Conservation (phyloP, 371 early-diverging fungal species). For the Smittium mucronatum region DNA sequence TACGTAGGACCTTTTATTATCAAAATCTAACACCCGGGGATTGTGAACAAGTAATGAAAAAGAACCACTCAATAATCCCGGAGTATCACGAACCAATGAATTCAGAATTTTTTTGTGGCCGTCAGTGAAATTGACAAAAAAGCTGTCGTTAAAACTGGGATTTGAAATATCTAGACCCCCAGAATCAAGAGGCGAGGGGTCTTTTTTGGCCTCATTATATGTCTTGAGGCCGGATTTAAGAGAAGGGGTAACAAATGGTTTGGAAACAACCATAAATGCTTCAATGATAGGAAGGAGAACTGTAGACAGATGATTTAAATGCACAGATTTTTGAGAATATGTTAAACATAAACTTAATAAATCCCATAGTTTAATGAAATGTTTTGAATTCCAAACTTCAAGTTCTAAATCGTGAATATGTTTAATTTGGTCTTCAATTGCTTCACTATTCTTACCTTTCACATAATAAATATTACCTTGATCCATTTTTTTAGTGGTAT, state of each 20-base stretch:
- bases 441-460: no score
- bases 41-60: constrained; percentile 92
- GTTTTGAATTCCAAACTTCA: constrained; percentile 1
- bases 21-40: constrained; percentile 95
- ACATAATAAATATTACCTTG: no score
- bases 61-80: constrained; percentile 87
- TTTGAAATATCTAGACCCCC: constrained; percentile 1
- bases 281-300: constrained; percentile 89
- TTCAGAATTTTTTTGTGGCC: constrained; percentile 91
- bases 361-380: constrained; percentile 52
- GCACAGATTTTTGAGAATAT: constrained; percentile 55
- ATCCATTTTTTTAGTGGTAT: not conserved
- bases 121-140: constrained; percentile 83
- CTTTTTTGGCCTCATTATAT: constrained; percentile 10
- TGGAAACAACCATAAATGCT: constrained; percentile 90
- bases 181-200: constrained; percentile 16
- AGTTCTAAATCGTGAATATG: constrained; percentile 1
- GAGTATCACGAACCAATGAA: constrained; percentile 93
- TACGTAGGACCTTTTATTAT: constrained; percentile 97
- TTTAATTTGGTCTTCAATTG: not conserved
- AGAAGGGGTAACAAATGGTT: constrained; percentile 27
- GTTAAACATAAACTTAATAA: constrained; percentile 58
- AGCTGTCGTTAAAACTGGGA: constrained; percentile 39
- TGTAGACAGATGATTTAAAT: constrained; percentile 80
- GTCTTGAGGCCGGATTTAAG: not conserved